Evolutionary conservation across 1,139 yeast genomes (phyloP), one percentile per base, ranked within the genome.

Genomic region (Sugiyamaella castrensis): DNA sequence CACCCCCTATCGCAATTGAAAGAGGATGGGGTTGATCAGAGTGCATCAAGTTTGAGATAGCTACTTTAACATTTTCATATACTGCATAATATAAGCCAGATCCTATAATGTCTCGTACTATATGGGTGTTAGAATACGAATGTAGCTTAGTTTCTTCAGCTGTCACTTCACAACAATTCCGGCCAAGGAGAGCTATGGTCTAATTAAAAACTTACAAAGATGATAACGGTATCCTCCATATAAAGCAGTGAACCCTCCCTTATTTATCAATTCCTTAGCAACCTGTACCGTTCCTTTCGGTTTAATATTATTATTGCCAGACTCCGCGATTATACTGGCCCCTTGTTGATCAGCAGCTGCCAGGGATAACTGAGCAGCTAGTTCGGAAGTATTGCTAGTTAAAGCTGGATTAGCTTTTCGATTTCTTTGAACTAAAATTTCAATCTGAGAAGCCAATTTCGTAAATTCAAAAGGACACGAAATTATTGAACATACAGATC

Each of bases 381-480:
- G 42, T 33, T 29, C 39, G 9, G 43, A 39, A n/a, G 50, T 35
- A 10, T 27, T 32, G 12, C 10, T 28, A 32, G 40, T 8, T 1
- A 50, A 44, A 26, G 44, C 40, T 15, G 32, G 37, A 8, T 33
- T 19, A 10, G 37, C 42, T 8, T 26, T 12, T 26, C 40, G 43
- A 16, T 33, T 37, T 33, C 60, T 80, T 63, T 52, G 76, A 62
- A 58, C 80, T 72, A 58, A 61, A 36, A 64, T 53, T 54, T 73
- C 76, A 36, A 87, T 77, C 64, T 88, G 96, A 37, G 92, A 84
- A 53, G 84, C 87, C 7, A 87, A 74, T 63, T 88, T 88, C 43
- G 92, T 82, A 65, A 86, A 80, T 64, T 87, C 96, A 64, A 87
- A 87, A 0, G 96, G 96, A 59, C 92, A 84, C 2, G 94, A 87